Evolutionary conservation across 2,329 filamentous ascomycete species (phyloP).

Genomic region (Colletotrichum sp.): DNA sequence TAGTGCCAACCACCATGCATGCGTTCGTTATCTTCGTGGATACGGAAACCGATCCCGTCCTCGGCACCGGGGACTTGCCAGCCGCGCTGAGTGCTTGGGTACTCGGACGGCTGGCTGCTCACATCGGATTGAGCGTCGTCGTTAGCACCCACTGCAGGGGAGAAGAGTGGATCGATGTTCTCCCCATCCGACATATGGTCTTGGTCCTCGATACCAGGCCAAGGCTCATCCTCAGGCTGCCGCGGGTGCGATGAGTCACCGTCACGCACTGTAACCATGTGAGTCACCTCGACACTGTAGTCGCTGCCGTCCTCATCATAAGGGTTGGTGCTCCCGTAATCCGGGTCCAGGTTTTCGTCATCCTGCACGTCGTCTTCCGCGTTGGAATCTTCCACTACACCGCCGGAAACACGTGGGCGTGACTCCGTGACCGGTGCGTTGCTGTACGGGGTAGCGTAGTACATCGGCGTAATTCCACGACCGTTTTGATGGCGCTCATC

Average conservation of each 20-base stretch:
- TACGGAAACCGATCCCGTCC: constrained; percentile 35
- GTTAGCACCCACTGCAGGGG: constrained; percentile 17
- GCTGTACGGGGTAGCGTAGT: constrained; percentile 79
- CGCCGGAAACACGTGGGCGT: constrained; percentile 27
- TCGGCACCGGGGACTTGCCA: constrained; percentile 36
- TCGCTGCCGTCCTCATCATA: constrained; percentile 34
- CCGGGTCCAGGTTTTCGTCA: constrained; percentile 30
- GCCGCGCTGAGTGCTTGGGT: constrained; percentile 55
- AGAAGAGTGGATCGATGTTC: constrained; percentile 50
- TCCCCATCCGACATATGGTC: constrained; percentile 53
- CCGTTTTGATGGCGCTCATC: constrained; percentile 38
- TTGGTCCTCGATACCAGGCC: constrained; percentile 61
- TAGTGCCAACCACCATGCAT: constrained; percentile 14
- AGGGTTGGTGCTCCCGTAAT: constrained; percentile 30
- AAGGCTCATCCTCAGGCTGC: constrained; percentile 59
- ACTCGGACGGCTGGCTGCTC: constrained; percentile 62
- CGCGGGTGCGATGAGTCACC: constrained; percentile 30
- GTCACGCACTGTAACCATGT: constrained; percentile 9
- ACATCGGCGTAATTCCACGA: constrained; percentile 61
- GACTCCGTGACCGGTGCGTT: constrained; percentile 57
- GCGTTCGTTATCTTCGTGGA: constrained; percentile 43
- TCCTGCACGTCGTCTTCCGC: constrained; percentile 34
- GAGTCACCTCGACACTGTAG: constrained; percentile 30
- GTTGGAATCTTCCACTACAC: constrained; percentile 21
- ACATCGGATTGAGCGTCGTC: constrained; percentile 37